A percentile compares a stretch with the other conserved stretches of the same genome.
phyloP scores from a whole-genome alignment of 768 basidiomycete genomes.

The Hemileccinum rubropunctum region DNA sequence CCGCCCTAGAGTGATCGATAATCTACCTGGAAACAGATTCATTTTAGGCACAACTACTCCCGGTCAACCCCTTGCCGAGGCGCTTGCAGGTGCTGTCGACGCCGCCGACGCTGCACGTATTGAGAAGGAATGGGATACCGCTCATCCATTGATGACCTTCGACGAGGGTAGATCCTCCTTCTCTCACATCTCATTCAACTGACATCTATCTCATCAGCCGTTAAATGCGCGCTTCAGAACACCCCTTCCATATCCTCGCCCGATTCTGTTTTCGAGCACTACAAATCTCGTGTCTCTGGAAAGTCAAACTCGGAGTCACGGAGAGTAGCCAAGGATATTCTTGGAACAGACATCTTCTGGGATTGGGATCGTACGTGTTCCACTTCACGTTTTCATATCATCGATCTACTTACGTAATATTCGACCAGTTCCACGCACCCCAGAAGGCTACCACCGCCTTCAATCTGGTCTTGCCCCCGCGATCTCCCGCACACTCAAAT shows the following conservation, averaged over 20 bases:
- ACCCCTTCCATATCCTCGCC: constrained; percentile 25
- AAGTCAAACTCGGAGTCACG: constrained; percentile 75
- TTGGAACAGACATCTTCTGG: constrained; percentile 70
- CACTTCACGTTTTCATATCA: background rate
- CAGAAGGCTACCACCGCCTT: constrained; percentile 90
- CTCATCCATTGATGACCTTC: constrained; percentile 75
- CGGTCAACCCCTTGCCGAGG: constrained; percentile 60
- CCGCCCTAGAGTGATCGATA: constrained; percentile 3
- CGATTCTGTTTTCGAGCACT: constrained; percentile 52
- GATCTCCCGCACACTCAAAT: constrained; percentile 74
- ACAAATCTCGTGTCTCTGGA: constrained; percentile 53
- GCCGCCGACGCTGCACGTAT: constrained; percentile 70
- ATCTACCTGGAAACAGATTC: constrained; percentile 41
- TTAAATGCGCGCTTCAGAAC: constrained; percentile 19
- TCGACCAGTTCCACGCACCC: constrained; percentile 73
- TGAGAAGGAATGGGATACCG: constrained; percentile 72
- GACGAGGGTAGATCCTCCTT: constrained; percentile 59
- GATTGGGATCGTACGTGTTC: constrained; percentile 77
- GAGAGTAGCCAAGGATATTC: constrained; percentile 66
- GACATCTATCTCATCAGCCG: constrained; percentile 16
- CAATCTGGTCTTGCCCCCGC: constrained; percentile 80
- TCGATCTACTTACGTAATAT: background rate
- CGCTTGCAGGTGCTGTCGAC: constrained; percentile 59
- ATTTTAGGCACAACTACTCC: constrained; percentile 59
- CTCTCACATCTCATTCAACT: constrained; percentile 43